Base-by-base conservation (phyloP, 345 rosid genomes). In the Populus pruinosa region DNA sequence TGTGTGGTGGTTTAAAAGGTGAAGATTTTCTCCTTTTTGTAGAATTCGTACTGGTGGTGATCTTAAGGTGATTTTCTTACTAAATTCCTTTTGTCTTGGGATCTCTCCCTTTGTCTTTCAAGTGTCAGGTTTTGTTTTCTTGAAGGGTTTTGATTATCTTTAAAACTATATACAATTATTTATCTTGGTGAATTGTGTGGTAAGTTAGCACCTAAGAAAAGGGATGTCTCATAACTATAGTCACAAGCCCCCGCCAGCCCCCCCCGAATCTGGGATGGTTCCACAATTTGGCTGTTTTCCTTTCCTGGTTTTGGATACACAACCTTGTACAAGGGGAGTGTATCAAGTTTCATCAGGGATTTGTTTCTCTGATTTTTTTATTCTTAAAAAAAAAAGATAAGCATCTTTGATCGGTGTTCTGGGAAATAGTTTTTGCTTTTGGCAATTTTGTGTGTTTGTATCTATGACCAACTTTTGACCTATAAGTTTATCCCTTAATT, bases 361-460 rank as follows among this genome's bases (percentile, higher is more conserved):
- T 66, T 55, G 23, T 39, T 72, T 47, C 9, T 10, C 29, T 29
- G 31, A 31, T 21, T 69, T 65, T 69, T 63, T 59, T 35, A 44
- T 72, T 75, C 41, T 6, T 36, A 13, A 25, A 71, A 63, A 74
- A 49, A 44, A 23, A 49, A 4, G n/a, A 53, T 70, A 47, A 59
- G 36, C 61, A 53, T 13, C 49, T 69, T 68, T 74, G 33, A 50
- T 59, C 35, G 47, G 55, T 76, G 70, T 36, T 71, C 49, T 65
- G 27, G 70, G 50, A 21, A 72, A 47, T 67, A 61, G 38, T 73
- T 72, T 33, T 14, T 83, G 39, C 75, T 83, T 82, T 82, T 79
- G 86, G 85, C 79, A 38, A 71, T 69, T 43, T 74, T 74, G 75
- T 82, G 78, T 82, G 82, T 80, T 67, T 75, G 73, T 78, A 61